Percentiles rank a stretch among this genome's conserved stretches.
Evolutionary conservation across 768 basidiomycete genomes (phyloP).

Genomic region (Hygrophoropsis aurantiaca): DNA sequence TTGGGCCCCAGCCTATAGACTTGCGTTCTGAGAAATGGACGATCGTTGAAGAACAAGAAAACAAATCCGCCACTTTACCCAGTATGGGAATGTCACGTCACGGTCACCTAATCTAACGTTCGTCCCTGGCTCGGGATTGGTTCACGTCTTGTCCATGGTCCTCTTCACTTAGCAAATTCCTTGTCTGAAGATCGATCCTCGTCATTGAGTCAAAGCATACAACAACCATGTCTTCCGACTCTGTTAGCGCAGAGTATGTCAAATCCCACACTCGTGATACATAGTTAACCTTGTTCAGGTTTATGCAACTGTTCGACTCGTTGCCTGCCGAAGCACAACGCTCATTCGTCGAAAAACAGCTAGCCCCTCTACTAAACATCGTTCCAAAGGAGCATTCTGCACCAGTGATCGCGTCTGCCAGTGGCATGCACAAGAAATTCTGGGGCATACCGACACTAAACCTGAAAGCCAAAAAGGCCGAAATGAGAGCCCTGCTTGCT

Average conservation of each 20-base stretch:
- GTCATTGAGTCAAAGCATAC: no score
- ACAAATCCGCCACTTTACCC: no score
- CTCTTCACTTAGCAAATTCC: no score
- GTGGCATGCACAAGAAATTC: conserved; percentile 38
- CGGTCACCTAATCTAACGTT: no score
- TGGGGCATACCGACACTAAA: conserved; percentile 48
- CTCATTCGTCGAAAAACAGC: conserved; percentile 46
- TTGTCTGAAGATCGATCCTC: no score
- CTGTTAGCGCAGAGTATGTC: conserved; percentile 16
- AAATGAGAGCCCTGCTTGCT: conserved; percentile 51
- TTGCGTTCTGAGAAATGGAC: no score
- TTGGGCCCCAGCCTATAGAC: no score
- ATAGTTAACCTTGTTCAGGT: conserved; percentile 30
- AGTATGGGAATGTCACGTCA: no score
- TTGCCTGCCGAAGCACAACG: conserved; percentile 56
- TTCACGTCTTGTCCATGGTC: no score
- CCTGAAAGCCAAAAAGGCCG: conserved; percentile 51
- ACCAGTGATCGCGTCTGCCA: conserved; percentile 40
- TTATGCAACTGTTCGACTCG: conserved; percentile 45
- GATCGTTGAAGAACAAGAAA: no score
- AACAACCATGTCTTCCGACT: conserved; percentile 12
- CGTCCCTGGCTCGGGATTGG: no score
- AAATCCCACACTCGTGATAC: neutral
- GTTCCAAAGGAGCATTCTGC: conserved; percentile 37
- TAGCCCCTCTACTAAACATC: conserved; percentile 48